A percentile compares a stretch with the other conserved stretches of the same genome.
phyloP scores from a whole-genome alignment of 495 filamentous ascomycete genomes.

The Xylaria palmicola region DNA sequence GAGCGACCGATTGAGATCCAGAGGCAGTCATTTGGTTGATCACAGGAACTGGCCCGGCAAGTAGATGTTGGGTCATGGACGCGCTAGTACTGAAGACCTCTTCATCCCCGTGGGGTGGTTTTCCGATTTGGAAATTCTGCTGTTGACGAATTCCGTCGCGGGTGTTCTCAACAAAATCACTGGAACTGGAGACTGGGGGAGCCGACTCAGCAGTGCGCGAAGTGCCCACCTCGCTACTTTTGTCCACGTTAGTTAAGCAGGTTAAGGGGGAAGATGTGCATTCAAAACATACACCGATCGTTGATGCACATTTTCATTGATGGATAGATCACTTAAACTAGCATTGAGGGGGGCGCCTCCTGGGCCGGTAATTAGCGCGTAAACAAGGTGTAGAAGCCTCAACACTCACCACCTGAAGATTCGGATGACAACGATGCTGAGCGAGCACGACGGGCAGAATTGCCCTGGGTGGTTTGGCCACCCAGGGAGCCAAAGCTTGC shows the following conservation, averaged over 20 bases:
- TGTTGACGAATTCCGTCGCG: neutral
- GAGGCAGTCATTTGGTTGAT: neutral
- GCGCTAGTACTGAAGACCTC: conserved; percentile 8
- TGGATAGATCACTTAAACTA: neutral
- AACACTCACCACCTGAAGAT: conserved; percentile 10
- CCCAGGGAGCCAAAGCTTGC: conserved; percentile 5
- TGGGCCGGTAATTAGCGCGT: neutral
- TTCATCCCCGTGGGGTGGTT: conserved; percentile 6
- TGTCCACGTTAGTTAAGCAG: neutral
- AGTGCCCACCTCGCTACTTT: conserved; percentile 8
- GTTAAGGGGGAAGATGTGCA: neutral
- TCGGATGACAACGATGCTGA: conserved; percentile 14
- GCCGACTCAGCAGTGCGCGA: neutral
- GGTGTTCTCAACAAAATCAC: neutral
- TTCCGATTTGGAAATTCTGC: conserved; percentile 15
- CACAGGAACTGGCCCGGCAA: neutral
- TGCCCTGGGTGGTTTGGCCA: neutral
- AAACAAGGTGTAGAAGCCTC: neutral
- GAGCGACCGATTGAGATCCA: neutral
- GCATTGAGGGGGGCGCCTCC: conserved; percentile 10
- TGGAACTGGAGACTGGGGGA: neutral
- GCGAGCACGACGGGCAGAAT: conserved; percentile 6
- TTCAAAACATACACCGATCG: conserved; percentile 1
- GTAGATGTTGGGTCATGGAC: neutral
- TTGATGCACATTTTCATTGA: conserved; percentile 8